phyloP scores from a whole-genome alignment of 2,329 filamentous ascomycete genomes.

The Cytospora piceicola region DNA sequence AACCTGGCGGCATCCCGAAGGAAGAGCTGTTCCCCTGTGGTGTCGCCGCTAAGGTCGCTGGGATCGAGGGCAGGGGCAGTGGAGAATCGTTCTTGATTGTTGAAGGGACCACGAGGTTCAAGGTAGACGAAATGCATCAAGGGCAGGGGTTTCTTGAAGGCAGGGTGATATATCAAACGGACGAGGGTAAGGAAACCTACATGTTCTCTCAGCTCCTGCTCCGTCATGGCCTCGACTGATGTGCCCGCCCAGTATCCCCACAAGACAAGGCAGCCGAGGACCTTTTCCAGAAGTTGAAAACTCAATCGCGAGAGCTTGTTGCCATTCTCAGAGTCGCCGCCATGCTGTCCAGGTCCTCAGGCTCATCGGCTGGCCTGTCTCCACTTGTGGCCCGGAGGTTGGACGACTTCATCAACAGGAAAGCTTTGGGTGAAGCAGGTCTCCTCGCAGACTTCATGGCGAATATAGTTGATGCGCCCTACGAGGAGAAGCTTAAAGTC shows the following conservation, averaged over 20 bases:
- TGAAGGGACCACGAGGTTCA: conserved; percentile 79
- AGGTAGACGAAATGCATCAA: conserved; percentile 72
- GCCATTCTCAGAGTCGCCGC: conserved; percentile 83
- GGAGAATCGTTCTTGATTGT: conserved; percentile 83
- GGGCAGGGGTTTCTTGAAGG: conserved; percentile 88
- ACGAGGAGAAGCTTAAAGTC: conserved; percentile 89
- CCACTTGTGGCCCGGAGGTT: conserved; percentile 85
- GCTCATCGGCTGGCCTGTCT: conserved; percentile 65
- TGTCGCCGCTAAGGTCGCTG: conserved; percentile 77
- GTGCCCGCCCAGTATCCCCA: conserved; percentile 35
- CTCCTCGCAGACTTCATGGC: conserved; percentile 94
- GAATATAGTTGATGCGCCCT: conserved; percentile 82
- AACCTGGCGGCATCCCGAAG: conserved; percentile 64
- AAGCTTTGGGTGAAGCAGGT: conserved; percentile 81
- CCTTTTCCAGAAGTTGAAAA: conserved; percentile 79
- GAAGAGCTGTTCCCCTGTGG: conserved; percentile 82
- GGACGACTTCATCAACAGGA: conserved; percentile 83
- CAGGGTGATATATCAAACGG: conserved; percentile 71
- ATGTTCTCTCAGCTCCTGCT: not conserved
- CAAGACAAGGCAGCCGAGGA: conserved; percentile 68
- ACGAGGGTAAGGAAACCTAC: conserved; percentile 58
- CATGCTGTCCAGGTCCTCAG: conserved; percentile 72
- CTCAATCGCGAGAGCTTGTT: conserved; percentile 83
- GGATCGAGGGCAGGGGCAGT: conserved; percentile 74
- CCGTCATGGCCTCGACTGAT: conserved; percentile 1